Base-by-base conservation (phyloP, 2,329 filamentous ascomycete genomes). In the Colletotrichum horii region DNA sequence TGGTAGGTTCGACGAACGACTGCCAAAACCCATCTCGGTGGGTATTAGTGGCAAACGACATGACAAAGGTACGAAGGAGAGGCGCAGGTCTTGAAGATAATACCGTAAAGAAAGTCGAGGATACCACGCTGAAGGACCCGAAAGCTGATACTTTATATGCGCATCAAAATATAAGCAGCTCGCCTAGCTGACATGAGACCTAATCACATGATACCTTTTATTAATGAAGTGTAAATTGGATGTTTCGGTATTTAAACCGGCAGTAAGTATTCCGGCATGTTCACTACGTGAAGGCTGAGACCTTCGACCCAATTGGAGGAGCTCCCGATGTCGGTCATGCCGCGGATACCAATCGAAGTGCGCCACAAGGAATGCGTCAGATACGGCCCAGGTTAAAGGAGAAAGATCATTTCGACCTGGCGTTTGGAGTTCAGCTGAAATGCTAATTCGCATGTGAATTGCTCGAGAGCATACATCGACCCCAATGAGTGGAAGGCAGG, bases 131-230 rank as follows among this genome's bases (percentile, higher is more conserved):
- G 36, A 19, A 38, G 36, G 16, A 19, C 4, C 36, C 1, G 1
- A 38, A 38, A 38, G 8, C 36, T 2, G 5, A 4, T 1, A 5
- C 16, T 38, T 43, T 43, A 43, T 43, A 19, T 16, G 11, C 19
- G 1, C 36, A 6, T 0, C 8, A 0, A 19, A 43, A 11, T 2
- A 43, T 0, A 43, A 1, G 36, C 8, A 43, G 36, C 16, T 19
- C 2, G 36, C 19, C 36, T 9, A 11, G 36, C 36, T 43, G 36
- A 43, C 16, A 9, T 19, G 4, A 43, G 36, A 43, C 36, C 0
- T 43, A 4, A 19, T 16, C 16, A 19, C 36, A 43, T 43, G 16
- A 9, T 43, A 9, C 16, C 1, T 19, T 11, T 8, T 11, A 19
- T 43, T 2, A 19, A 43, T 43, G 4, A 43, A 1, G 36, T 43